These are phyloP conservation scores for Diaporthe amygdali DNA, from an alignment of 2,329 filamentous ascomycete species.

Conservation along the genomic window DNA sequence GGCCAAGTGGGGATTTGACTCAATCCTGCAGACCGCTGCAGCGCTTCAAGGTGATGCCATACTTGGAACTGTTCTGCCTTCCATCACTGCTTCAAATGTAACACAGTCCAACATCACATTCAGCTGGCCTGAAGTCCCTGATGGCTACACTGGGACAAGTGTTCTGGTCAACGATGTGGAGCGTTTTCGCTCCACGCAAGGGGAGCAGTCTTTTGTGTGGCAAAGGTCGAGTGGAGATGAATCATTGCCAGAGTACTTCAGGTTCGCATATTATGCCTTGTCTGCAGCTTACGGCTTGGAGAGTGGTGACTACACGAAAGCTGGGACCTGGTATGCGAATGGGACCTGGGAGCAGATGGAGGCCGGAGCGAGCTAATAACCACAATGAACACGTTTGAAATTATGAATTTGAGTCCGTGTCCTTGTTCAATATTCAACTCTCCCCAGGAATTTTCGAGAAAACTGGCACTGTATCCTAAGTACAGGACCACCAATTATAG, in stretches of 20 bases:
- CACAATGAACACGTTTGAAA: background rate
- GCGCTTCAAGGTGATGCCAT: conserved; percentile 57
- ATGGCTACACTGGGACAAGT: conserved; percentile 34
- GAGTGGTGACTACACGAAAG: conserved; percentile 32
- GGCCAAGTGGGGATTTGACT: conserved; percentile 77
- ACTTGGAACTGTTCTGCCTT: conserved; percentile 51
- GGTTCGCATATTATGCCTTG: conserved; percentile 30
- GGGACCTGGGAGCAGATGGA: conserved; percentile 33
- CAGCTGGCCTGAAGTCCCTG: conserved; percentile 27
- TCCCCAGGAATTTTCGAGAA: too few species aligned
- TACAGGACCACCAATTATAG: too few species aligned
- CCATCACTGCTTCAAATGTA: conserved; percentile 36
- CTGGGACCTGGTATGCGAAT: conserved; percentile 34
- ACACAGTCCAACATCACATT: conserved; percentile 59
- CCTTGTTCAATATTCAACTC: too few species aligned
- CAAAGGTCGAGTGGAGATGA: conserved; percentile 19
- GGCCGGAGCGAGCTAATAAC: conserved; percentile 3
- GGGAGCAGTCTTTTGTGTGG: conserved; percentile 32
- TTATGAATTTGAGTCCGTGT: background rate
- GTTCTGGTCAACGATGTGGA: conserved; percentile 38
- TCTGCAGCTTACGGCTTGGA: conserved; percentile 31
- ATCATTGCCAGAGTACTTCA: conserved; percentile 32
- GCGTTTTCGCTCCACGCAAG: conserved; percentile 27
- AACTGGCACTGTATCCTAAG: too few species aligned
- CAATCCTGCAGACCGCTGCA: conserved; percentile 71